Evolutionary conservation across 768 basidiomycete species (phyloP), one percentile per base, ranked within the genome.

Genomic region (Xerocomus brunneocitrinus): DNA sequence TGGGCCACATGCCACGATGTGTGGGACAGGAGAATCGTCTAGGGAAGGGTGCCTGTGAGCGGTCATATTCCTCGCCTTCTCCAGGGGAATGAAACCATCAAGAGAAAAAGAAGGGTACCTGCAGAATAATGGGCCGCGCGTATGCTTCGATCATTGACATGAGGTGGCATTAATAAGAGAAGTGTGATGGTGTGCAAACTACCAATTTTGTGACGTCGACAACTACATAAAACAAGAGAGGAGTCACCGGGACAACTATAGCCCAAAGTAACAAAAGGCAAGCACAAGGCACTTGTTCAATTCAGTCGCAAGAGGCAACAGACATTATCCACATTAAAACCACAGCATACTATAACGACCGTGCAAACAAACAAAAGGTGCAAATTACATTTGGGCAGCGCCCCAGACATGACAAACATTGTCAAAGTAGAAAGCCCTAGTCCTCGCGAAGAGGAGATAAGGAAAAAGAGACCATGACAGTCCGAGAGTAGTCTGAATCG

Each of bases 401-500:
- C 3, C n/a, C 57, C 38, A 31, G 36, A 30, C 1, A 58, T 2
- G 34, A 59, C 49, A 49, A 14, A 8, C 16, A n/a, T 12, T 47
- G 34, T 44, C 46, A 49, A 48, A 25, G 47, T 19, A 50, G 13
- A 13, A 13, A 34, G 8, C 1, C 0, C 9, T 14, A 4, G 27
- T 47, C 64, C 60, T 64, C 64, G 36, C 50, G 14, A 68, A 46
- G 57, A 53, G 53, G 50, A 16, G 5, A 16, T 4, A 19, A 16
- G 19, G 44, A 49, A 47, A 55, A 56, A 46, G 5, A 48, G 38
- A 32, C 31, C 54, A 58, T 22, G 47, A 66, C 63, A 69, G 60
- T 25, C 55, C 55, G 28, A 67, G 62, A 69, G 54, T 70, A 70
- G 70, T 69, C 68, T 69, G 68, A 71, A 60, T 70, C 65, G 63